Conservation (phyloP, 495 filamentous ascomycete species). For the Penicillium verhagenii region DNA sequence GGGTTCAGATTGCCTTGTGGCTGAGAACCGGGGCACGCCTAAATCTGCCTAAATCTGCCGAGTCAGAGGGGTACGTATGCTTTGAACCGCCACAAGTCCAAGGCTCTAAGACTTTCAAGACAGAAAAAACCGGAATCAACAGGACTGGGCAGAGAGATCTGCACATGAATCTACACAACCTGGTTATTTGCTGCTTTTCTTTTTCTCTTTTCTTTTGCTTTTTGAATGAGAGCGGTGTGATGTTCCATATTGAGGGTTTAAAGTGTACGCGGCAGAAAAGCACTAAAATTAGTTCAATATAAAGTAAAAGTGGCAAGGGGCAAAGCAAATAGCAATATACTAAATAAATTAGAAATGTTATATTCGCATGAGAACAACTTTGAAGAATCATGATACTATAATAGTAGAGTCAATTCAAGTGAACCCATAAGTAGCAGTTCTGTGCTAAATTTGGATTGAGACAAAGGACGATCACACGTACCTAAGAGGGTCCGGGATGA, state of each 20-base stretch:
- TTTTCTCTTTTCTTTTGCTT: background rate
- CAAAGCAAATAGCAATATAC: too few relatives aligned
- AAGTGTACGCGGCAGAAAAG: slow-evolving; percentile 1
- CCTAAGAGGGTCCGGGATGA: background rate
- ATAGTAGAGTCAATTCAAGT: background rate
- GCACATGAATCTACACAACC: background rate
- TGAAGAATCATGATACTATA: background rate
- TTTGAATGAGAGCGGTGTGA: background rate
- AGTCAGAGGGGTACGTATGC: background rate
- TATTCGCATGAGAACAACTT: background rate
- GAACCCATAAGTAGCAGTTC: too few relatives aligned
- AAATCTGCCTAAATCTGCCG: background rate
- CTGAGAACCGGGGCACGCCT: background rate
- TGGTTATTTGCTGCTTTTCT: background rate
- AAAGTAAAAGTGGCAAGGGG: too few relatives aligned
- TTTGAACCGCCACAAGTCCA: background rate
- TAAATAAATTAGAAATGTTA: too few relatives aligned
- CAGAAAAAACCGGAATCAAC: background rate
- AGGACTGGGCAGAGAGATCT: background rate
- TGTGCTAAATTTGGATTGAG: slow-evolving; percentile 6
- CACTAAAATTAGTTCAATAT: too few relatives aligned
- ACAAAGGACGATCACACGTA: slow-evolving; percentile 2
- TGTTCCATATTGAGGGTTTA: too few relatives aligned
- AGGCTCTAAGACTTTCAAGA: background rate
- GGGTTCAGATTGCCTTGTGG: background rate